These are phyloP conservation scores for Capronia coronata DNA, from an alignment of 2,329 filamentous ascomycete species.

Conservation along the genomic window DNA sequence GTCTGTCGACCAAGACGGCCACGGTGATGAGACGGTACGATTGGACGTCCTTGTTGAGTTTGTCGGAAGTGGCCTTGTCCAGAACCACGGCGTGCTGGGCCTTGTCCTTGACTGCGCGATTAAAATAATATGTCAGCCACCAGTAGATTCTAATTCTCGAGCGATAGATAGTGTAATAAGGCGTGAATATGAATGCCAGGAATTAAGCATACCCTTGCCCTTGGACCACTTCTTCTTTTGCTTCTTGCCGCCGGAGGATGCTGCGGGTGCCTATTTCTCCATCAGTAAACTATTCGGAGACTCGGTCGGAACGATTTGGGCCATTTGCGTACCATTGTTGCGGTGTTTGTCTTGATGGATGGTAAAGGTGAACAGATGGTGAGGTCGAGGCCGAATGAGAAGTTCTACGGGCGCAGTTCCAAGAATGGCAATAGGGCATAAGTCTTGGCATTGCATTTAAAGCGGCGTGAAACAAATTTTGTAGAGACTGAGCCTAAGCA, in stretches of 20 bases:
- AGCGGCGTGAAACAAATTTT: not conserved
- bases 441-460: constrained; percentile 10
- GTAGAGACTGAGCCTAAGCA: too few relatives aligned
- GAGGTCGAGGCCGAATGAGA: constrained; percentile 8
- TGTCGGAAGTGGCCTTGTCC: constrained; percentile 95
- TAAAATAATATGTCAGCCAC: not conserved
- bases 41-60: constrained; percentile 99
- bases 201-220: constrained; percentile 47
- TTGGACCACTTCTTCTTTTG: constrained; percentile 55
- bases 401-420: constrained; percentile 3
- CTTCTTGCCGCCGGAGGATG: constrained; percentile 45
- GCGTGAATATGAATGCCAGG: not conserved
- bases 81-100: constrained; percentile 97
- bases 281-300: constrained; percentile 5
- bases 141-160: not conserved
- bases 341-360: constrained; percentile 15
- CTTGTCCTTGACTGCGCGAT: constrained; percentile 94
- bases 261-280: constrained; percentile 41
- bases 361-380: constrained; percentile 7
- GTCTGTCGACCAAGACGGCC: constrained; percentile 94
- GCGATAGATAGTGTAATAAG: too few relatives aligned
- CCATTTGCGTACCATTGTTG: constrained; percentile 20
- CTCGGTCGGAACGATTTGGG: not conserved
- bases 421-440: constrained; percentile 14
- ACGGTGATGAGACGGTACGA: constrained; percentile 99